A percentile compares a stretch with the other conserved stretches of the same genome.
Conservation (phyloP, 768 basidiomycete species). For the Termitomyces eurrhizus region DNA sequence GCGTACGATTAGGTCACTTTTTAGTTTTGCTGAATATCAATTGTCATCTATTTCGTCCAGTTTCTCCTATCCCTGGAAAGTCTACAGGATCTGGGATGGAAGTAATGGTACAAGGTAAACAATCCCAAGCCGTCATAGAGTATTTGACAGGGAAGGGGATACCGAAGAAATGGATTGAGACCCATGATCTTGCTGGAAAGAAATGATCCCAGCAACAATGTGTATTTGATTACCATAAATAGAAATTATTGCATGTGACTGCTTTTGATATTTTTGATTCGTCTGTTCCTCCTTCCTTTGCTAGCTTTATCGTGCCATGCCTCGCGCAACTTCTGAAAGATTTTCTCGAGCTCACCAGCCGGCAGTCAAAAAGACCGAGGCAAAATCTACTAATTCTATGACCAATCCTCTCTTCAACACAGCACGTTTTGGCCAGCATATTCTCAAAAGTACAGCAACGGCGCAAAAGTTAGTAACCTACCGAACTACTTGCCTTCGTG, state of each 20-base stretch:
- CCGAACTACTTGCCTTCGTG: not conserved
- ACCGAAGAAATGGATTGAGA: slow-evolving; percentile 78
- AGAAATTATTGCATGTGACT: not conserved
- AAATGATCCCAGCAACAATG: slow-evolving; percentile 29
- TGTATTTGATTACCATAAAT: not conserved
- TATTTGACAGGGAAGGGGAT: slow-evolving; percentile 68
- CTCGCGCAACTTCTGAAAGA: slow-evolving; percentile 72
- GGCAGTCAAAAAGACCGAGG: slow-evolving; percentile 47
- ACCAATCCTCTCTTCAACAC: slow-evolving; percentile 95
- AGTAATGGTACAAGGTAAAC: slow-evolving; percentile 85
- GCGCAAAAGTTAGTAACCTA: slow-evolving; percentile 70
- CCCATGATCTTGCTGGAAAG: slow-evolving; percentile 43
- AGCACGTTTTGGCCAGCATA: slow-evolving; percentile 95
- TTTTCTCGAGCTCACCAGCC: slow-evolving; percentile 69
- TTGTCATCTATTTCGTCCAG: slow-evolving; percentile 29
- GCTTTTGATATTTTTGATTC: not conserved
- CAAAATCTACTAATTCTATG: slow-evolving; percentile 41
- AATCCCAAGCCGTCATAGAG: slow-evolving; percentile 60
- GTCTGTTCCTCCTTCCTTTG: not conserved
- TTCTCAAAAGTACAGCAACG: slow-evolving; percentile 89
- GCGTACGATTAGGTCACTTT: slow-evolving; percentile 17
- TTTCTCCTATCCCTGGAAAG: slow-evolving; percentile 59
- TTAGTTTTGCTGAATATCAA: not conserved
- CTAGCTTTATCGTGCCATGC: slow-evolving; percentile 43
- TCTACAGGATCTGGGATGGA: slow-evolving; percentile 49